Percentiles rank a stretch among this genome's conserved stretches.
Evolutionary conservation across 768 basidiomycete genomes (phyloP).

Genomic region (Boletus barrowsii): DNA sequence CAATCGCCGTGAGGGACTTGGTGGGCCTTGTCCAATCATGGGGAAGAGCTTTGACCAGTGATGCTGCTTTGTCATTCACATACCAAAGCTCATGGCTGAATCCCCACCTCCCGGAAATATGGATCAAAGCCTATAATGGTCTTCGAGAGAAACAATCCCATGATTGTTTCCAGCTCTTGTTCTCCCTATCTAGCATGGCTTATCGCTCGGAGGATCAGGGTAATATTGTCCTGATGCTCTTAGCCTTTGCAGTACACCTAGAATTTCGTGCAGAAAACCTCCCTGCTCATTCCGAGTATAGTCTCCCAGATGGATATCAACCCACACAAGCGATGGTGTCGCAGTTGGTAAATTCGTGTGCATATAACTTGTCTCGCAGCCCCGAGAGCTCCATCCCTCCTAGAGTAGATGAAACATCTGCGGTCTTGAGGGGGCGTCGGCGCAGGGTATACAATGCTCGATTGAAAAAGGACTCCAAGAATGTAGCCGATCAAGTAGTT

Average conservation of each 20-base stretch:
- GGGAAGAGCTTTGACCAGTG: neutral
- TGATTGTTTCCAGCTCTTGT: constrained; percentile 24
- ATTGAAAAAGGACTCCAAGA: accelerated
- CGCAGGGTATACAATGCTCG: neutral
- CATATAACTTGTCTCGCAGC: neutral
- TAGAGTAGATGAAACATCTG: neutral
- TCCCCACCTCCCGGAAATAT: constrained; percentile 16
- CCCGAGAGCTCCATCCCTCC: neutral
- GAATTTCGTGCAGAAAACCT: constrained; percentile 6
- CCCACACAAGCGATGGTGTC: neutral
- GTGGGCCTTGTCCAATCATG: constrained; percentile 4
- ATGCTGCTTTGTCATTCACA: constrained; percentile 5
- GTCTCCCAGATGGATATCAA: neutral
- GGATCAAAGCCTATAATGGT: constrained; percentile 28
- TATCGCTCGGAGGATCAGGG: constrained; percentile 17
- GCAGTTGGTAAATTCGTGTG: neutral
- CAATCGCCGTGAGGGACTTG: neutral
- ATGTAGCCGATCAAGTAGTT: neutral
- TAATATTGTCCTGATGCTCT: constrained; percentile 20
- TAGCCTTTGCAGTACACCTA: constrained; percentile 27
- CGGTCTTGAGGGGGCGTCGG: neutral
- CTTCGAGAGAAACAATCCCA: constrained; percentile 11
- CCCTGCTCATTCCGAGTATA: neutral
- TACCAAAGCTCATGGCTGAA: constrained; percentile 31
- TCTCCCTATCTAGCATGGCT: constrained; percentile 32